These are phyloP conservation scores for Rehmannia glutinosa DNA, from an alignment of 257 asterid genomes.

Conservation along the genomic window DNA sequence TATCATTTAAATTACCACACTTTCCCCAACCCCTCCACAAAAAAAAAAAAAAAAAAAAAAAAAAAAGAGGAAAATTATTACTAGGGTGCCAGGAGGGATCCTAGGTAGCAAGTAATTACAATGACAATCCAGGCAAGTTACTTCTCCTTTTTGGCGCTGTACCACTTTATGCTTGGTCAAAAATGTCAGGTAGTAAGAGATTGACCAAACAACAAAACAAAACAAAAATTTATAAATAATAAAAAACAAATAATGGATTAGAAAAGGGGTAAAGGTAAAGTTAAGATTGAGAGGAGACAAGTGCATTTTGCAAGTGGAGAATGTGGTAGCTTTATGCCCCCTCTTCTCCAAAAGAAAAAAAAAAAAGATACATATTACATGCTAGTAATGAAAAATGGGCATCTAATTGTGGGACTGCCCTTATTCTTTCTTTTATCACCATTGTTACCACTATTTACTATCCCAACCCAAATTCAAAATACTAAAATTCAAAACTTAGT, in stretches of 20 bases:
- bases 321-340: too few relatives aligned
- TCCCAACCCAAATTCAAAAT: slow-evolving; percentile 18
- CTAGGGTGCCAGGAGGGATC: slow-evolving; percentile 19
- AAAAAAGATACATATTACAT: too few relatives aligned
- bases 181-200: slow-evolving; percentile 35
- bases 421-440: slow-evolving; percentile 16
- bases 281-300: too few relatives aligned
- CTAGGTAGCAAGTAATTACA: slow-evolving; percentile 22
- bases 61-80: neutral
- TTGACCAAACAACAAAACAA: slow-evolving; percentile 30
- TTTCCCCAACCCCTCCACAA: neutral
- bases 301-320: slow-evolving; percentile 39
- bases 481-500: slow-evolving; percentile 3
- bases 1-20: neutral
- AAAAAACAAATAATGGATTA: neutral
- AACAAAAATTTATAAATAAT: too few relatives aligned
- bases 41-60: neutral
- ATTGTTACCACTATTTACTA: slow-evolving; percentile 20
- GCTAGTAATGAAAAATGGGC: neutral
- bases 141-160: slow-evolving; percentile 11
- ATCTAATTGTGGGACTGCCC: slow-evolving; percentile 17
- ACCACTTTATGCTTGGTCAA: slow-evolving; percentile 43
- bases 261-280: slow-evolving; percentile 32
- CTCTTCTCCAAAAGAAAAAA: slow-evolving; percentile 13
- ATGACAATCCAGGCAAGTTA: slow-evolving; percentile 18